phyloP scores from a whole-genome alignment of 2,329 filamentous ascomycete species.

The Sporothrix luriei region DNA sequence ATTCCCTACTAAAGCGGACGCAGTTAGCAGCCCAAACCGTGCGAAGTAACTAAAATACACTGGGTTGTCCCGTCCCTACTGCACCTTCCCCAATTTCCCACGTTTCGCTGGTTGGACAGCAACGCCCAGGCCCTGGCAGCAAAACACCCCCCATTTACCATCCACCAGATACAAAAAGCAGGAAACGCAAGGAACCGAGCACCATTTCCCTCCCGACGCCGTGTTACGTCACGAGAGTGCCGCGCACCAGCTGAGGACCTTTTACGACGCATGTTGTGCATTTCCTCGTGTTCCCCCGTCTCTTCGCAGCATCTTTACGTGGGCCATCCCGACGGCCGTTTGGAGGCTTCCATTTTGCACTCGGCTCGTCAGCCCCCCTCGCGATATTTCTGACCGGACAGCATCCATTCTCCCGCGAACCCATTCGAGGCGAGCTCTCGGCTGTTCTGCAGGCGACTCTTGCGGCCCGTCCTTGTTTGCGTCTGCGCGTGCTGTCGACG shows the following conservation, averaged over 20 bases:
- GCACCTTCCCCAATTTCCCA: slow-evolving; percentile 18
- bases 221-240: slow-evolving; percentile 37
- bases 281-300: slow-evolving; percentile 5
- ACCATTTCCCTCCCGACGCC: slow-evolving; percentile 18
- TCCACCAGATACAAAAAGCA: not conserved
- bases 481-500: not conserved
- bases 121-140: slow-evolving; percentile 16
- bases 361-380: not conserved
- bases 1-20: not conserved
- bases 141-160: not conserved
- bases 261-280: not conserved
- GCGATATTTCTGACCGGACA: not conserved
- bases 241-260: slow-evolving; percentile 6
- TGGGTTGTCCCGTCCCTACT: slow-evolving; percentile 13
- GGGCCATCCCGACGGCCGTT: slow-evolving; percentile 14
- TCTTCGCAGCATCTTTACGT: not conserved
- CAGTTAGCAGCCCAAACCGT: not conserved
- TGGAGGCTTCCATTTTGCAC: slow-evolving; percentile 4
- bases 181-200: not conserved
- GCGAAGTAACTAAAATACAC: slow-evolving; percentile 10
- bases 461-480: not conserved
- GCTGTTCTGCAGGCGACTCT: not conserved
- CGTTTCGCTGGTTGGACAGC: slow-evolving; percentile 26
- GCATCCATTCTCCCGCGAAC: not conserved
- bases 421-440: not conserved